Base-by-base conservation (phyloP, 192 early-diverging fungal species). In the Dispira simplex region DNA sequence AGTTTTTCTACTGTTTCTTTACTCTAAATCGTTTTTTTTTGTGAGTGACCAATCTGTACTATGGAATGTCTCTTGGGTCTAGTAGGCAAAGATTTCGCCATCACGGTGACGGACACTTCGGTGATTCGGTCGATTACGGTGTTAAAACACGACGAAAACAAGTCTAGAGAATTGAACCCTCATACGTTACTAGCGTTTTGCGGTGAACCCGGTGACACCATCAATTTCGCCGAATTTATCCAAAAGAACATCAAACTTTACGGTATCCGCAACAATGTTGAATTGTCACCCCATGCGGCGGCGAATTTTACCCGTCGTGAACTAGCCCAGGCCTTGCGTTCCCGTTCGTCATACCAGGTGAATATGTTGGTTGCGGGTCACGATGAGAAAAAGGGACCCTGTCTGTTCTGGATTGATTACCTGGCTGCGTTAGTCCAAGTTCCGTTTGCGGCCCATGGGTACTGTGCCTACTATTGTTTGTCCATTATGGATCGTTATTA, bases 221-320 rank as follows among this genome's bases (percentile, higher is more conserved):
- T 87, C 26, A 85, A 93, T 65, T 98, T 96, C 79, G 84, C 91
- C 39, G 95, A 98, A 76, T 98, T 90, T 74, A 88, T 98, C 66
- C 89, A 95, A 70, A 77, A 86, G 64, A 98, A 96, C 68, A 81
- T 92, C 62, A 83, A 86, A 73, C 80, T 98, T 18, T 91, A 92
- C 70, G 85, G 85, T 57, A 90, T 97, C 65, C 82, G 85, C 54
- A 90, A 95, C 70, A 85, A 87, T 44, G 82, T 89, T 58, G 87
- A 90, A 62, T 74, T 98, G 66, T 78, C 82, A 54, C 81, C 90
- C 5, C 78, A 79, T 46, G 90, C 88, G 23, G 82, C 83, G 11
- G 89, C 93, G 10, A 85, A 74, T 65, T 98, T 85, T 77, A 86
- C 88, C 26, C 75, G 95, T 55, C 77, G 86, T 64, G 90, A 93